Conservation (phyloP, 208 protist species). For the Angomonas ambiguus region DNA sequence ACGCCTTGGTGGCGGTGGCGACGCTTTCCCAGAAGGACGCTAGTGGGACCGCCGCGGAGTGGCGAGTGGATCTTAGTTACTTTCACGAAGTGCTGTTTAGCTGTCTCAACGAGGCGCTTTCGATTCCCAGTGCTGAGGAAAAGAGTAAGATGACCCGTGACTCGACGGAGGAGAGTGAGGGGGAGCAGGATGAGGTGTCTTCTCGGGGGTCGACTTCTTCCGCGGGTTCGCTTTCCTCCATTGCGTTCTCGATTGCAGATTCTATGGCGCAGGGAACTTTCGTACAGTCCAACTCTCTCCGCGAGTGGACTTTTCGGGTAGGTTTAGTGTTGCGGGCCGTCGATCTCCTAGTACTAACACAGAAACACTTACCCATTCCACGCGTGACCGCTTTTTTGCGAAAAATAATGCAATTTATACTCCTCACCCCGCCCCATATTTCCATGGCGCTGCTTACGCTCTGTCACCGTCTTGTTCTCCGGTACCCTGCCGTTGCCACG, state of each 20-base stretch:
- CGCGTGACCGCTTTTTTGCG: constrained; percentile 87
- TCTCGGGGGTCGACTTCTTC: constrained; percentile 82
- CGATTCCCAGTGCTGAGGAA: constrained; percentile 55
- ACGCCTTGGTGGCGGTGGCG: constrained; percentile 85
- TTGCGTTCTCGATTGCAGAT: constrained; percentile 88
- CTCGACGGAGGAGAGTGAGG: constrained; percentile 21
- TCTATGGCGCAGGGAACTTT: constrained; percentile 84
- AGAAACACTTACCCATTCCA: constrained; percentile 81
- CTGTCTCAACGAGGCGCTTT: constrained; percentile 77
- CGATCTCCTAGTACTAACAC: constrained; percentile 85
- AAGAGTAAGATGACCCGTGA: constrained; percentile 65
- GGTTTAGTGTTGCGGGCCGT: constrained; percentile 84
- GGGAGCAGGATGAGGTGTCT: constrained; percentile 63
- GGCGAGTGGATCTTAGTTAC: constrained; percentile 90
- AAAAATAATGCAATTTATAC: constrained; percentile 59
- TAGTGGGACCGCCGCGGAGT: constrained; percentile 71
- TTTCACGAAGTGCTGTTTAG: constrained; percentile 89
- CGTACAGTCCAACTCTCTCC: constrained; percentile 75
- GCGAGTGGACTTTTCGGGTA: constrained; percentile 87
- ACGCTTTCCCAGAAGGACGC: constrained; percentile 84
- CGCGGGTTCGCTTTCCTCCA: constrained; percentile 83
- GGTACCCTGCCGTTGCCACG: constrained; percentile 73
- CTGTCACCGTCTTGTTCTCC: constrained; percentile 73
- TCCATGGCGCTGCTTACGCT: constrained; percentile 75
- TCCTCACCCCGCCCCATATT: constrained; percentile 78